Evolutionary conservation across 2,329 filamentous ascomycete genomes (phyloP).

Genomic region (Monosporascus cannonballus): DNA sequence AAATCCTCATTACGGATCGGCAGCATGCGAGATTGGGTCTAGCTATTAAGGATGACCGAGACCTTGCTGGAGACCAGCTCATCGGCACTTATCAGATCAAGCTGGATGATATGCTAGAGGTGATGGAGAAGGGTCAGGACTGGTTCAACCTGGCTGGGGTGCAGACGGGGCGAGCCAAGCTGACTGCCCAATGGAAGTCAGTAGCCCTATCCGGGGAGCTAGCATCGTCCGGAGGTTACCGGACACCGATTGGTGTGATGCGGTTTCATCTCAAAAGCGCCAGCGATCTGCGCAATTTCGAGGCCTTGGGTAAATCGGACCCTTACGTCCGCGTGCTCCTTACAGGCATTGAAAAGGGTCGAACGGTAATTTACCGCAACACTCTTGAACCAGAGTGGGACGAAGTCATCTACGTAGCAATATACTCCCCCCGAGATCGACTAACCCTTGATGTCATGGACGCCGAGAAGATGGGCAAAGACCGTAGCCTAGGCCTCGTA

Average conservation of each 20-base stretch:
- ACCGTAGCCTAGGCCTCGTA: slow-evolving; percentile 76
- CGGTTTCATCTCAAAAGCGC: slow-evolving; percentile 86
- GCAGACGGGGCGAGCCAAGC: slow-evolving; percentile 79
- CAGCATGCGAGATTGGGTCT: slow-evolving; percentile 86
- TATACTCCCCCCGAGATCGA: slow-evolving; percentile 79
- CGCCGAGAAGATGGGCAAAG: slow-evolving; percentile 84
- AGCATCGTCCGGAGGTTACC: slow-evolving; percentile 78
- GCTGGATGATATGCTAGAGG: slow-evolving; percentile 84
- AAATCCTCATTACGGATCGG: slow-evolving; percentile 89
- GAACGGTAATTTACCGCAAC: slow-evolving; percentile 93
- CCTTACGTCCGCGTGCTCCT: slow-evolving; percentile 85
- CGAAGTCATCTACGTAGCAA: slow-evolving; percentile 87
- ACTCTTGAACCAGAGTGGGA: slow-evolving; percentile 95
- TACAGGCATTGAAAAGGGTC: slow-evolving; percentile 82
- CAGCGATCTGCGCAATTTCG: slow-evolving; percentile 79
- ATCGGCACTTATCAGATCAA: slow-evolving; percentile 94
- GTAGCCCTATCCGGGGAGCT: slow-evolving; percentile 76
- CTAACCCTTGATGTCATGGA: slow-evolving; percentile 94
- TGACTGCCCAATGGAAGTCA: slow-evolving; percentile 92
- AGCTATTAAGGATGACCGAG: slow-evolving; percentile 92
- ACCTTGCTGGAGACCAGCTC: slow-evolving; percentile 74
- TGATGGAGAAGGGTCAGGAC: slow-evolving; percentile 87
- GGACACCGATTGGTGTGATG: slow-evolving; percentile 92
- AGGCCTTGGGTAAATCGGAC: slow-evolving; percentile 94
- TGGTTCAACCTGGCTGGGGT: slow-evolving; percentile 87